These are phyloP conservation scores for Ensete ventricosum DNA, from an alignment of 176 grass and related monocot genomes.

Conservation along the genomic window DNA sequence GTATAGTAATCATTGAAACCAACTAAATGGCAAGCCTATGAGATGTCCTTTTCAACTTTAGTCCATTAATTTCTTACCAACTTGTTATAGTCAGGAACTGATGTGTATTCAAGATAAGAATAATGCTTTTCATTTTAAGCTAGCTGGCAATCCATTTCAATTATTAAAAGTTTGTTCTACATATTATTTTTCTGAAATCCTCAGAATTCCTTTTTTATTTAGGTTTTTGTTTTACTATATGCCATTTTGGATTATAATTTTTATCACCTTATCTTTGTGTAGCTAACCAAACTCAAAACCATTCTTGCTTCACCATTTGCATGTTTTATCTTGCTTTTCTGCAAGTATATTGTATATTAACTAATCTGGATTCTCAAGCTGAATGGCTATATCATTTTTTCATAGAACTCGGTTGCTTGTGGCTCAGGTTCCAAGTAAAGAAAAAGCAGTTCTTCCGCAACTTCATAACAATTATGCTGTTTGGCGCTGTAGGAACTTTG, in stretches of 20 bases:
- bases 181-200: not conserved
- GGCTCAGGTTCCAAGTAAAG: constrained; percentile 11
- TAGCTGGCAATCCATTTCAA: not conserved
- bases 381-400: not conserved
- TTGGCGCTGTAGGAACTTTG: constrained; percentile 9
- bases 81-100: not conserved
- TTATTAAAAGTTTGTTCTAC: not conserved
- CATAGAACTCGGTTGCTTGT: not conserved
- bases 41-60: no score
- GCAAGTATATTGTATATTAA: not conserved
- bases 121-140: not conserved
- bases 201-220: no score
- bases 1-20: no score
- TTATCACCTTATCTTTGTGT: not conserved
- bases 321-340: not conserved
- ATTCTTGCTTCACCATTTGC: not conserved
- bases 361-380: not conserved
- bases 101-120: not conserved
- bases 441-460: constrained; percentile 16
- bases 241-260: not conserved
- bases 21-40: no score
- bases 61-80: not conserved
- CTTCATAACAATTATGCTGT: constrained; percentile 12
- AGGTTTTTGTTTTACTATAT: not conserved
- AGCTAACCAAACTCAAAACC: not conserved